phyloP scores from a whole-genome alignment of 106 monocot species.

The Dendrobium nobile region DNA sequence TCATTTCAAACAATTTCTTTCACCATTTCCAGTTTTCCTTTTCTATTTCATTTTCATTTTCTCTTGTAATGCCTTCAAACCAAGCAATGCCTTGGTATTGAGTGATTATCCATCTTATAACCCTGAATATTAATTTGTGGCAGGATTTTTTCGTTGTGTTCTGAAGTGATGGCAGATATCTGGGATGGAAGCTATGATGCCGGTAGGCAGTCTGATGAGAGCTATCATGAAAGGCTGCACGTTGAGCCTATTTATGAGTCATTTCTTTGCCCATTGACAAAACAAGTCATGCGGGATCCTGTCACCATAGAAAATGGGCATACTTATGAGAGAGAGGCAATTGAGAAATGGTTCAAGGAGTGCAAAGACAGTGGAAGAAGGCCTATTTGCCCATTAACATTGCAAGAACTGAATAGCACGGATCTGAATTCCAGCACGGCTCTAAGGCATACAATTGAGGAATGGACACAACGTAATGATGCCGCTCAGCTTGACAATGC shows the following conservation, averaged over 20 bases:
- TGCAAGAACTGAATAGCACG: conserved; percentile 45
- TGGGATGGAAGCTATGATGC: conserved; percentile 34
- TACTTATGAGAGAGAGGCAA: conserved; percentile 80
- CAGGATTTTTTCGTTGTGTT: not conserved
- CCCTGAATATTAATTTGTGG: not conserved
- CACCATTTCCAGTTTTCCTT: too few relatives aligned
- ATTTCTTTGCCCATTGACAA: conserved; percentile 83
- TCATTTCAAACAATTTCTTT: too few relatives aligned
- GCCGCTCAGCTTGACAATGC: conserved; percentile 66
- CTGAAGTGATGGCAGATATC: conserved; percentile 43
- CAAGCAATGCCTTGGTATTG: not conserved
- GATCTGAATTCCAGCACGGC: conserved; percentile 76
- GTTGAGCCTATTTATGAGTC: conserved; percentile 77
- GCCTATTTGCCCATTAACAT: conserved; percentile 60
- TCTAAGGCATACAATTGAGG: conserved; percentile 79
- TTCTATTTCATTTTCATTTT: not conserved
- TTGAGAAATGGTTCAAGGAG: conserved; percentile 88
- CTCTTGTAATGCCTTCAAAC: not conserved
- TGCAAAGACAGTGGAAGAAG: conserved; percentile 48
- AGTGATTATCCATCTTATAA: not conserved
- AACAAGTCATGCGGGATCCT: conserved; percentile 76
- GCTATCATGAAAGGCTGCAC: conserved; percentile 42
- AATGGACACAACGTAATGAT: conserved; percentile 84
- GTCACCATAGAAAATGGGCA: conserved; percentile 70
- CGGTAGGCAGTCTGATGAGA: conserved; percentile 43